Evolutionary conservation across 1,284 basidiomycete genomes (phyloP).

Genomic region (Heliocybe sulcata): DNA sequence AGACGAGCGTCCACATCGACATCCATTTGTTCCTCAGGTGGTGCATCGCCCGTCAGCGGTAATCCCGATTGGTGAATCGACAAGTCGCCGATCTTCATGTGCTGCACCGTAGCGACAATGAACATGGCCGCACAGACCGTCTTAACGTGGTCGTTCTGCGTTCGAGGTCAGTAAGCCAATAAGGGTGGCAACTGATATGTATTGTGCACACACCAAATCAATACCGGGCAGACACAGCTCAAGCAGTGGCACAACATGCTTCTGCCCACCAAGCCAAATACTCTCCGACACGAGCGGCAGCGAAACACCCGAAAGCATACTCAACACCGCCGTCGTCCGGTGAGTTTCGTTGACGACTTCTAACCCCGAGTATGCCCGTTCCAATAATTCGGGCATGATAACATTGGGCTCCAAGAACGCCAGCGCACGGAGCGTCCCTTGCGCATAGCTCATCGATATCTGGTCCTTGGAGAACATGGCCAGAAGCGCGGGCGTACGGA

Average conservation of each 20-base stretch:
- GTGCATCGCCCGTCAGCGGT: constrained; percentile 42
- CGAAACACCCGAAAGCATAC: constrained; percentile 79
- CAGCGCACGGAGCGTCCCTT: constrained; percentile 66
- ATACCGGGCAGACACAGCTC: constrained; percentile 91
- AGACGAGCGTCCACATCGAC: constrained; percentile 36
- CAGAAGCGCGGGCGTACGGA: constrained; percentile 86
- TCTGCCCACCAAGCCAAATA: constrained; percentile 82
- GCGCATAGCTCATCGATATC: constrained; percentile 59
- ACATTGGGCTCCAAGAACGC: constrained; percentile 81
- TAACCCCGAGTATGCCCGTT: constrained; percentile 86
- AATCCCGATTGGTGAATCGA: constrained; percentile 52
- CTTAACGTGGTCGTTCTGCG: constrained; percentile 92
- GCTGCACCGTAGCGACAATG: constrained; percentile 71
- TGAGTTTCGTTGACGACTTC: constrained; percentile 96
- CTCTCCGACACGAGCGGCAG: constrained; percentile 75
- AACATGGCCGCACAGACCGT: constrained; percentile 80
- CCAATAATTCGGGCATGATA: constrained; percentile 89
- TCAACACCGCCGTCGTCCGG: constrained; percentile 86
- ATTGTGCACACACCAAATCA: constrained; percentile 53
- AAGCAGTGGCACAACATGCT: constrained; percentile 83
- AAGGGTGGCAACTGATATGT: neutral
- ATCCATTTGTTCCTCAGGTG: constrained; percentile 49
- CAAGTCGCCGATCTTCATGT: constrained; percentile 80
- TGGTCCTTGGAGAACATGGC: constrained; percentile 94
- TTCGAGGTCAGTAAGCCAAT: neutral